phyloP scores from a whole-genome alignment of 768 basidiomycete genomes.

The Fomitopsis serialis region DNA sequence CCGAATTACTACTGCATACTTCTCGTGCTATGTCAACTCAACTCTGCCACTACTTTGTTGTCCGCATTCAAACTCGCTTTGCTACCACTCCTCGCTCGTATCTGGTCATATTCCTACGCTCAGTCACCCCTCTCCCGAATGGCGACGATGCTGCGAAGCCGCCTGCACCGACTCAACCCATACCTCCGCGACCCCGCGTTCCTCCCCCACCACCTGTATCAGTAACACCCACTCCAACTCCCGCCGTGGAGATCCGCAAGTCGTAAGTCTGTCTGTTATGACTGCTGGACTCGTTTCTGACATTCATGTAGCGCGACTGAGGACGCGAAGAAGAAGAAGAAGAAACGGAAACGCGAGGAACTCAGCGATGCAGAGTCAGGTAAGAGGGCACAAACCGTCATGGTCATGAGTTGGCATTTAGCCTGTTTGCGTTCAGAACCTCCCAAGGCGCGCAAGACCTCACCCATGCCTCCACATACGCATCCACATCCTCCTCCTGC shows the following conservation, averaged over 20 bases:
- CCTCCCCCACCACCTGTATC: constrained; percentile 41
- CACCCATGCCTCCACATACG: constrained; percentile 36
- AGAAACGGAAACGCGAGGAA: constrained; percentile 77
- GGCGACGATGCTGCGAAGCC: constrained; percentile 41
- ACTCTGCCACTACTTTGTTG: not conserved
- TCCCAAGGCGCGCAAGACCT: constrained; percentile 46
- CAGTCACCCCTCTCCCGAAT: constrained; percentile 41
- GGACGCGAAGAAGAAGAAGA: constrained; percentile 72
- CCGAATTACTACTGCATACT: not conserved
- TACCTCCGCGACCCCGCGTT: constrained; percentile 41
- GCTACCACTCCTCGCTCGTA: no score
- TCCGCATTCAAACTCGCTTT: no score
- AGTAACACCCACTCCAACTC: constrained; percentile 41
- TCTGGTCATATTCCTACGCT: not conserved
- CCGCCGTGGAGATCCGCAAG: constrained; percentile 59
- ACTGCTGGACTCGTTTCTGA: not conserved
- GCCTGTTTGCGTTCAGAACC: constrained; percentile 32
- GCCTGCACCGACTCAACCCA: constrained; percentile 23
- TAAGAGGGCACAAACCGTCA: constrained; percentile 17
- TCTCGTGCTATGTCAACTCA: not conserved
- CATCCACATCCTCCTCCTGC: constrained; percentile 23
- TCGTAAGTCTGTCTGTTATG: constrained; percentile 34
- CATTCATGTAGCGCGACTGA: constrained; percentile 28
- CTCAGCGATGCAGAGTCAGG: constrained; percentile 69
- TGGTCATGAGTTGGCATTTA: not conserved